A percentile compares a stretch with the other conserved stretches of the same genome.
These are phyloP conservation scores for Scenedesmus sp. DNA, from an alignment of 163 green algal genomes.

Conservation along the genomic window DNA sequence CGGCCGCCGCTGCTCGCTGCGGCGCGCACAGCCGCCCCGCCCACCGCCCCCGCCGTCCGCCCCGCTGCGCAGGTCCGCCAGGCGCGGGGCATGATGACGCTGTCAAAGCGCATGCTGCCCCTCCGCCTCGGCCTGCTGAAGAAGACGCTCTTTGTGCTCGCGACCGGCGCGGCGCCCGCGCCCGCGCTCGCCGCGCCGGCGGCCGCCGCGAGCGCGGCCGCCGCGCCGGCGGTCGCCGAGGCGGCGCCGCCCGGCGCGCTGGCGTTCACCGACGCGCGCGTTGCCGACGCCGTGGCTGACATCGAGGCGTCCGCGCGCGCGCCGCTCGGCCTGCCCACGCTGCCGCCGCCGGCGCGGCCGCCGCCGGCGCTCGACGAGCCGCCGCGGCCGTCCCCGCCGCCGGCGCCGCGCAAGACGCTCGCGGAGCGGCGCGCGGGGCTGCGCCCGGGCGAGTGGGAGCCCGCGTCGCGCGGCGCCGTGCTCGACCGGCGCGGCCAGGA, in stretches of 20 bases:
- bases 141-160: constrained; percentile 42
- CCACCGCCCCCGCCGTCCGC: too few relatives aligned
- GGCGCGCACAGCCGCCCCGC: neutral
- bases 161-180: neutral
- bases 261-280: constrained; percentile 16
- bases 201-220: neutral
- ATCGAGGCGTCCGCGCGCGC: constrained; percentile 13
- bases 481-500: constrained; percentile 65
- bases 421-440: constrained; percentile 28
- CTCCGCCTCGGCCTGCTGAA: constrained; percentile 57
- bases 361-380: too few relatives aligned
- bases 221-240: neutral
- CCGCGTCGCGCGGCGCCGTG: constrained; percentile 22
- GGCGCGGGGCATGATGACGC: constrained; percentile 52
- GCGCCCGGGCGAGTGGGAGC: constrained; percentile 53
- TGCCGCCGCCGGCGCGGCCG: constrained; percentile 11
- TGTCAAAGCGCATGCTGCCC: constrained; percentile 70
- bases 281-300: constrained; percentile 22
- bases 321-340: constrained; percentile 4
- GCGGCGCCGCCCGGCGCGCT: constrained; percentile 25
- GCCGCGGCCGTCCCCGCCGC: constrained; percentile 4
- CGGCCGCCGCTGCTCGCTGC: too few relatives aligned
- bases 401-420: neutral
- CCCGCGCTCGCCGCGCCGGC: constrained; percentile 2
- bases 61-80: constrained; percentile 40